Percentiles rank a stretch among this genome's conserved stretches.
These are phyloP conservation scores for Hygrophorus pudorinus DNA, from an alignment of 768 basidiomycete genomes.

Conservation along the genomic window DNA sequence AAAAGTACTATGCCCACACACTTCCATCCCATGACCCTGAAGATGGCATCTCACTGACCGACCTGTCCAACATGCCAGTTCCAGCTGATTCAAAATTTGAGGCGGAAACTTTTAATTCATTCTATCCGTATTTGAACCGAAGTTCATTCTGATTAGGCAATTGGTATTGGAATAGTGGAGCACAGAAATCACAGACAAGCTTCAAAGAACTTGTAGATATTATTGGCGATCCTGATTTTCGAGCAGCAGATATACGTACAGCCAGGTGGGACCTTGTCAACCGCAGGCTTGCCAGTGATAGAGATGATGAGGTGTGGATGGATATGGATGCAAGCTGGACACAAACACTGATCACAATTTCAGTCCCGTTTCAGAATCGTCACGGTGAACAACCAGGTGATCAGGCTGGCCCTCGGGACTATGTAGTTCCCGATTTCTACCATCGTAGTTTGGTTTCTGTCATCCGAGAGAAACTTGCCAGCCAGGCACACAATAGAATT, in stretches of 20 bases:
- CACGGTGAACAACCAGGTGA: background rate
- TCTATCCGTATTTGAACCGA: slow-evolving; percentile 1
- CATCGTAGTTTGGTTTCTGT: slow-evolving; percentile 15
- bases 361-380: slow-evolving; percentile 1
- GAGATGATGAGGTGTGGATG: background rate
- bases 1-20: slow-evolving; percentile 12
- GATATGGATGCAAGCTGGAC: slow-evolving; percentile 1
- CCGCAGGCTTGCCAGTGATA: background rate
- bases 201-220: background rate
- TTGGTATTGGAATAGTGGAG: slow-evolving; percentile 4
- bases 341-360: slow-evolving; percentile 1
- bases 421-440: slow-evolving; percentile 16
- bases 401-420: background rate
- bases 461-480: slow-evolving; percentile 15
- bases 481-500: slow-evolving; percentile 8
- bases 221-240: background rate
- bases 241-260: background rate
- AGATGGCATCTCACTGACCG: slow-evolving; percentile 12
- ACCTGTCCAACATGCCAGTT: slow-evolving; percentile 9
- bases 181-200: slow-evolving; percentile 1
- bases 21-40: too few species aligned
- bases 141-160: slow-evolving; percentile 11
- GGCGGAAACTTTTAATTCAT: background rate
- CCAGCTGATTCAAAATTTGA: too few species aligned
- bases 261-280: background rate